These are phyloP conservation scores for Ophiosphaerella herpotricha DNA, from an alignment of 2,329 filamentous ascomycete species.

Conservation along the genomic window DNA sequence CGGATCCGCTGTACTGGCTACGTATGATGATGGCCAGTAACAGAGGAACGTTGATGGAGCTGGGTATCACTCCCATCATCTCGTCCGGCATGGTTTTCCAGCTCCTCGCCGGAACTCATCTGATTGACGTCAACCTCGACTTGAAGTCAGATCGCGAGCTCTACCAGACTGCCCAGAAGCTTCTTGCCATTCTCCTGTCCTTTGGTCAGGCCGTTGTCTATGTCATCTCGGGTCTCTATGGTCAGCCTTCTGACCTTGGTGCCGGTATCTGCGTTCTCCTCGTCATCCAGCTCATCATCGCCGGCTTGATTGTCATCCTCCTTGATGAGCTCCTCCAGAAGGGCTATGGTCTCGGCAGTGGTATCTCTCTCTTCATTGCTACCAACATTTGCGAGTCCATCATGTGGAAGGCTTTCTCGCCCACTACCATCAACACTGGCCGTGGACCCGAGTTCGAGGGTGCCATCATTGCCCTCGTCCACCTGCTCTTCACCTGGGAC, in stretches of 20 bases:
- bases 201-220: conserved; percentile 98
- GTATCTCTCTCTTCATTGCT: conserved; percentile 99
- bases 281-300: conserved; percentile 96
- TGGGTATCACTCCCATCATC: conserved; percentile 97
- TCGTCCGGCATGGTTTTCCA: conserved; percentile 99
- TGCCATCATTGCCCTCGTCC: conserved; percentile 96
- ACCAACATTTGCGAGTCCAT: conserved; percentile 99
- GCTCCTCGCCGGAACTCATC: conserved; percentile 97
- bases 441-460: conserved; percentile 99
- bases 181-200: conserved; percentile 85
- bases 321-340: conserved; percentile 99
- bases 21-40: conserved; percentile 99
- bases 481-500: conserved; percentile 96
- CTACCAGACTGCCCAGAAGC: conserved; percentile 99
- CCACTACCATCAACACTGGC: conserved; percentile 98
- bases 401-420: conserved; percentile 99
- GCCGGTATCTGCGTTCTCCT: conserved; percentile 98
- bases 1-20: conserved; percentile 98
- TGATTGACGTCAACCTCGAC: conserved; percentile 99
- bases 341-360: conserved; percentile 96
- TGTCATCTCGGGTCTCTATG: conserved; percentile 92
- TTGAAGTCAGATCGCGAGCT: conserved; percentile 99
- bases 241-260: conserved; percentile 92
- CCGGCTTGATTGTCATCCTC: conserved; percentile 97
- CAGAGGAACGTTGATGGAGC: conserved; percentile 91